Base-by-base conservation (phyloP, 2,329 filamentous ascomycete genomes). In the Trichophyton rubrum region DNA sequence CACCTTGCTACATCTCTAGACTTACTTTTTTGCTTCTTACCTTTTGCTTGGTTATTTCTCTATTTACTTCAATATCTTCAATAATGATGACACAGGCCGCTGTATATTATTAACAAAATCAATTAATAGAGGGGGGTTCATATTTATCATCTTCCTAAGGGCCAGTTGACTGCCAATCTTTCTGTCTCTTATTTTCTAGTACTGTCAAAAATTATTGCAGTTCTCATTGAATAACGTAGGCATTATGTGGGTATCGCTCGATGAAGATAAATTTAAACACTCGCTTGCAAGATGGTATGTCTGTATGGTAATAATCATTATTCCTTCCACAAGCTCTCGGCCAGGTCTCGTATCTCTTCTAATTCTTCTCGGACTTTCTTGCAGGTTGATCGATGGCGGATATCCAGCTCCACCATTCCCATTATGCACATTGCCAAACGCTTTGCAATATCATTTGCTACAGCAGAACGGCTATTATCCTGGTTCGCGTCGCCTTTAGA, bases 401-500 rank as follows among this genome's bases (percentile, higher is more conserved):
- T 68, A 45, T 72, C 68, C 2, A 69, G 69, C 6, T 74, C 69
- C 59, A 78, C 66, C 75, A 78, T 78, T 17, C 73, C 71, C 51
- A 64, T 64, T 15, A 78, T 75, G 60, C 75, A 77, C 35, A 60
- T 62, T 61, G 67, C 70, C 30, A 77, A 62, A 13, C 67, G 65
- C 3, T 73, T 68, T 0, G 71, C 70, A 5, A 75, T 67, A 2
- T 67, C 63, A 3, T 63, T 61, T 20, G 53, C 47, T 11, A 35
- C 5, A 13, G 13, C 15, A 5, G 35, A 20, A 43, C 3, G 13
- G 17, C 41, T 20, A 43, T 20, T 8, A 43, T 20, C 35, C 2
- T 24, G 13, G 13, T 43, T 20, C 13, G 11, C 27, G 17, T 7
- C 7, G 2, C 27, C 35, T 15, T 57, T 41, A 13, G 11, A 17